Conservation (phyloP, 768 basidiomycete genomes). For the Termitomyces sp. region DNA sequence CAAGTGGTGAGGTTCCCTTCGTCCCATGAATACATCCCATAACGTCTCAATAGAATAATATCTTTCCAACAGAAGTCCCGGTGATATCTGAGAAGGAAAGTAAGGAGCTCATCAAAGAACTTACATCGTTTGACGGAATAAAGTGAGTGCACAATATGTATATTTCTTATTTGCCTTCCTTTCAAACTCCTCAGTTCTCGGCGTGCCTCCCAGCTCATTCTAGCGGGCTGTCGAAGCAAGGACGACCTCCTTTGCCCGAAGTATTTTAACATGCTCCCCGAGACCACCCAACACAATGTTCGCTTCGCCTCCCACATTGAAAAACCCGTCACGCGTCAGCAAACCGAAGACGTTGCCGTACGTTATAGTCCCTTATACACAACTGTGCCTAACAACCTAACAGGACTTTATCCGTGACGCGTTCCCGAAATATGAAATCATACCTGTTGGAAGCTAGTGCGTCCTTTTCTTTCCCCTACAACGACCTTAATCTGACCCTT, state of each 20-base stretch:
- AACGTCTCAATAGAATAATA: background rate
- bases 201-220: slow-evolving; percentile 38
- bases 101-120: background rate
- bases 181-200: slow-evolving; percentile 19
- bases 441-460: slow-evolving; percentile 54
- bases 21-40: background rate
- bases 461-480: slow-evolving; percentile 15
- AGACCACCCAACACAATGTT: slow-evolving; percentile 29
- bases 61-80: background rate
- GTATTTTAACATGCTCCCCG: slow-evolving; percentile 33
- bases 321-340: slow-evolving; percentile 26
- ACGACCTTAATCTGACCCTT: background rate
- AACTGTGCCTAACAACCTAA: background rate
- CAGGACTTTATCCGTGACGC: slow-evolving; percentile 47
- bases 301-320: slow-evolving; percentile 36
- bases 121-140: background rate
- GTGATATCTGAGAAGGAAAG: background rate
- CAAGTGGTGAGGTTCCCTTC: background rate
- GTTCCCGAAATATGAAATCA: slow-evolving; percentile 42
- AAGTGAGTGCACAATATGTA: background rate
- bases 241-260: slow-evolving; percentile 33
- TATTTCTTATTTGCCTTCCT: background rate
- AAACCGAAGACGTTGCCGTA: slow-evolving; percentile 44
- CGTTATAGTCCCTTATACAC: background rate
- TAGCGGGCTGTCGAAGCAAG: slow-evolving; percentile 42